A percentile compares a stretch with the other conserved stretches of the same genome.
Conservation (phyloP, 1,284 basidiomycete species). For the Vanrija sp. region DNA sequence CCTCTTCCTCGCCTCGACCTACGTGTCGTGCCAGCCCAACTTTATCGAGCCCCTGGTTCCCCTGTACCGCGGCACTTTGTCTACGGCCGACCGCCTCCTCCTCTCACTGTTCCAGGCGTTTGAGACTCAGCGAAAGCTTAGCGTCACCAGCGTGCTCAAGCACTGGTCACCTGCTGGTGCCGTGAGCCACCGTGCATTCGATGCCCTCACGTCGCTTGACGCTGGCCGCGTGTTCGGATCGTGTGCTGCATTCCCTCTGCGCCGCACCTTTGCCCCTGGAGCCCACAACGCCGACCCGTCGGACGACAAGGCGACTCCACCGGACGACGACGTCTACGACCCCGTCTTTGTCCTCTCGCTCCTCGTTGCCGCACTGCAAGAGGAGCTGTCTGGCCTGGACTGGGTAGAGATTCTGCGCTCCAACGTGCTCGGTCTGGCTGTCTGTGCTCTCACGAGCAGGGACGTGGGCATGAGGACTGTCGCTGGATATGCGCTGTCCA, state of each 20-base stretch:
- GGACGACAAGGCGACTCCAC: slow-evolving; percentile 18
- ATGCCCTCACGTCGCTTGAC: slow-evolving; percentile 69
- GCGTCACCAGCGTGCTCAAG: slow-evolving; percentile 60
- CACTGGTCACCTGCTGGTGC: slow-evolving; percentile 58
- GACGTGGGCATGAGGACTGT: slow-evolving; percentile 60
- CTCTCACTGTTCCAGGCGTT: slow-evolving; percentile 73
- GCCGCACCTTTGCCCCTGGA: background rate
- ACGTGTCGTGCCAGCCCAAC: slow-evolving; percentile 74
- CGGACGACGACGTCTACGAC: slow-evolving; percentile 63
- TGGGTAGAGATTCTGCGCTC: slow-evolving; percentile 85
- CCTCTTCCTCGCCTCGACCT: slow-evolving; percentile 69
- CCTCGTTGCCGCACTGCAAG: slow-evolving; percentile 61
- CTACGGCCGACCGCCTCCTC: slow-evolving; percentile 61
- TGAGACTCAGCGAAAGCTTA: slow-evolving; percentile 65
- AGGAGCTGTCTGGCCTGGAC: slow-evolving; percentile 60
- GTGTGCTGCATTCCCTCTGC: slow-evolving; percentile 65
- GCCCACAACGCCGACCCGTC: background rate
- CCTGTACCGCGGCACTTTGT: slow-evolving; percentile 70
- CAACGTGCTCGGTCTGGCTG: slow-evolving; percentile 69
- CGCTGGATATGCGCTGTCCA: slow-evolving; percentile 38
- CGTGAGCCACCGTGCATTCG: slow-evolving; percentile 55
- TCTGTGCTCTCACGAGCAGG: slow-evolving; percentile 69
- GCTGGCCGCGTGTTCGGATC: slow-evolving; percentile 65
- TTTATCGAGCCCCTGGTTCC: slow-evolving; percentile 70
- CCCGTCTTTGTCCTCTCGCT: slow-evolving; percentile 72